Evolutionary conservation across 1,284 basidiomycete species (phyloP), one percentile per base, ranked within the genome.

Genomic region (Paramarasmius palmivorus): DNA sequence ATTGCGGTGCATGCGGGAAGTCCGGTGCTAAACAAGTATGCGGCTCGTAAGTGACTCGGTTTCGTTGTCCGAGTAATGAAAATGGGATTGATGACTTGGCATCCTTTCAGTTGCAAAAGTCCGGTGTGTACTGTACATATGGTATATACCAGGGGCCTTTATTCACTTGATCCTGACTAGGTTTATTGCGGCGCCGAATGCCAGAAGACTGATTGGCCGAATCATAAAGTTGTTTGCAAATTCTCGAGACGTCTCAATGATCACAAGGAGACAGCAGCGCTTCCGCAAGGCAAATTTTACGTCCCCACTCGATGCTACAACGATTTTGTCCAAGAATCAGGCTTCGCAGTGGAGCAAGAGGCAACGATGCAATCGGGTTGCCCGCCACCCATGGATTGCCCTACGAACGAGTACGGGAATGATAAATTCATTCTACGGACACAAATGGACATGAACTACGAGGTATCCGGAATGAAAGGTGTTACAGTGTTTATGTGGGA

Each of bases 151-250:
- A 14, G n/a, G 17, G 3, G 17, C 37, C 37, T 15, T 4, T 17
- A 25, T 15, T 17, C 22, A 26, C 9, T 23, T 35, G n/a, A 50
- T n/a, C 26, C 35, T 15, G 4, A 15, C 15, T 22, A 57, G 58
- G 57, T 54, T 32, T 63, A 63, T 47, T 63, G 62, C 50, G 52
- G 49, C 38, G 34, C 59, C 10, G 49, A 54, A n/a, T 62, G 57
- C 44, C 52, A 53, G 23, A 60, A 57, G 35, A 41, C 57, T 15
- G 54, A 63, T 17, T 63, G 60, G 60, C 52, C 57, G 1, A 9
- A 39, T 3, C 62, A 63, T 47, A 63, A 62, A 39, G 36, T 29
- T 14, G 37, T 35, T 7, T 59, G 55, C 49, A 54, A 49, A 34
- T 26, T 59, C 22, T 57, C 55, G 17, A 54, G 54, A 23, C 52